These are phyloP conservation scores for Aspergillus calidoustus DNA, from an alignment of 2,329 filamentous ascomycete genomes.

Conservation along the genomic window DNA sequence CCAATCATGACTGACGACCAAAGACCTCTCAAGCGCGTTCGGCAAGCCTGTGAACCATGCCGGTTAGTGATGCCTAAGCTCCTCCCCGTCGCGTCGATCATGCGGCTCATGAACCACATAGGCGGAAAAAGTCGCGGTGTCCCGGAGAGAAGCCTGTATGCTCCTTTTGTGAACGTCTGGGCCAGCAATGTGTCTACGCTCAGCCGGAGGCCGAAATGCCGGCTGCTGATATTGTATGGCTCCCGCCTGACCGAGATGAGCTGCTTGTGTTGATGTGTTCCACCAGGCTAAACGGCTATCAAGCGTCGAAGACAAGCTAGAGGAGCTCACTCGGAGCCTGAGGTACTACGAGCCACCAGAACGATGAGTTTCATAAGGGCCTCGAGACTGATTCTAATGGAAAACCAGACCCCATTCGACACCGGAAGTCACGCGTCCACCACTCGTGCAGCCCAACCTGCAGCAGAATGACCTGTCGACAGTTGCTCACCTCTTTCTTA, in stretches of 20 bases:
- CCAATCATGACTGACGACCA: slow-evolving; percentile 18
- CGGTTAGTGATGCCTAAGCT: slow-evolving; percentile 33
- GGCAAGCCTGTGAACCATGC: slow-evolving; percentile 50
- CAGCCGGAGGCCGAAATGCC: slow-evolving; percentile 28
- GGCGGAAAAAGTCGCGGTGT: slow-evolving; percentile 58
- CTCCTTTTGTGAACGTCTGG: slow-evolving; percentile 55
- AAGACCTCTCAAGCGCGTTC: slow-evolving; percentile 41
- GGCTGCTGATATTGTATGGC: slow-evolving; percentile 29
- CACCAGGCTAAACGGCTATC: slow-evolving; percentile 16
- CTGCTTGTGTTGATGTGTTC: slow-evolving; percentile 12
- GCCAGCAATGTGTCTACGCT: slow-evolving; percentile 53
- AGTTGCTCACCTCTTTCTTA: slow-evolving; percentile 51
- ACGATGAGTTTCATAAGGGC: not conserved
- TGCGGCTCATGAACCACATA: slow-evolving; percentile 28
- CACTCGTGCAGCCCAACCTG: slow-evolving; percentile 7
- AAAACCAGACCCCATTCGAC: slow-evolving; percentile 7
- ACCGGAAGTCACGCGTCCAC: not conserved
- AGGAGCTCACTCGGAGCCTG: slow-evolving; percentile 11
- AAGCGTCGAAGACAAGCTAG: slow-evolving; percentile 18
- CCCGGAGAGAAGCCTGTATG: slow-evolving; percentile 56
- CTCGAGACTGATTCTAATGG: not conserved
- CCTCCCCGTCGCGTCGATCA: slow-evolving; percentile 1
- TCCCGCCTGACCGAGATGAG: slow-evolving; percentile 17
- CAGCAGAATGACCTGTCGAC: slow-evolving; percentile 43
- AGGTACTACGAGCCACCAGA: slow-evolving; percentile 7